Evolutionary conservation across 2,329 filamentous ascomycete genomes (phyloP), one percentile per base, ranked within the genome.

Genomic region (Plectosphaerella cucumerina): DNA sequence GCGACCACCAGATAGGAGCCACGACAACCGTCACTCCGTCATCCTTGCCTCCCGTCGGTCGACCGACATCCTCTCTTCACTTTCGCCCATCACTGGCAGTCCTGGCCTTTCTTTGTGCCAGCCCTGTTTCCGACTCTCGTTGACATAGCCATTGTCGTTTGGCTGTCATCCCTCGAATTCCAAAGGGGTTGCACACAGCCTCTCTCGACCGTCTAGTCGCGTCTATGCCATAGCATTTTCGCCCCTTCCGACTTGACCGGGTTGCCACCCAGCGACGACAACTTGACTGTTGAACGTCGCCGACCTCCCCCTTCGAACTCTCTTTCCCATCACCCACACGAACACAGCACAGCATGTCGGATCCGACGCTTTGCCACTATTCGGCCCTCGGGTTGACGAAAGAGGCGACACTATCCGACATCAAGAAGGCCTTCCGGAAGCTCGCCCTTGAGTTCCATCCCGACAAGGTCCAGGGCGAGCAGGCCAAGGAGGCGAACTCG

Each of bases 401-500:
- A 64, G 82, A 86, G 68, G 89, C 89, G 45, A 82, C 87, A 54
- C 66, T 84, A 41, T 60, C 83, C 45, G 82, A 86, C 59, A 93
- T 97, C 67, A 87, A 89, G 62, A 80, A 82, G 48, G 87, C 89
- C 15, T 86, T 96, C 72, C 85, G 89, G 60, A 96, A 95, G 68
- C 84, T 95, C 39, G 89, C 90, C 34, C 81, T 96, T 59, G 90
- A 89, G 68, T 92, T 87, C 65, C 92, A 97, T 60, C 92, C 92
- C 33, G 92, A 97, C 76, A 96, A 96, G 72, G 83, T 96, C 56
- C 86, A 90, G 58, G 82, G 96, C 62, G 84, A 86, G 49, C 75
- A 82, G 15, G 75, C 88, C 61, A 95, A 94, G 70, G 82, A 84
- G 53, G 74, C 83, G 60, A 95, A 92, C 68, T 84, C 89, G 60